These are phyloP conservation scores for Aspergillus fumigatus DNA, from an alignment of 2,329 filamentous ascomycete species.

Conservation along the genomic window DNA sequence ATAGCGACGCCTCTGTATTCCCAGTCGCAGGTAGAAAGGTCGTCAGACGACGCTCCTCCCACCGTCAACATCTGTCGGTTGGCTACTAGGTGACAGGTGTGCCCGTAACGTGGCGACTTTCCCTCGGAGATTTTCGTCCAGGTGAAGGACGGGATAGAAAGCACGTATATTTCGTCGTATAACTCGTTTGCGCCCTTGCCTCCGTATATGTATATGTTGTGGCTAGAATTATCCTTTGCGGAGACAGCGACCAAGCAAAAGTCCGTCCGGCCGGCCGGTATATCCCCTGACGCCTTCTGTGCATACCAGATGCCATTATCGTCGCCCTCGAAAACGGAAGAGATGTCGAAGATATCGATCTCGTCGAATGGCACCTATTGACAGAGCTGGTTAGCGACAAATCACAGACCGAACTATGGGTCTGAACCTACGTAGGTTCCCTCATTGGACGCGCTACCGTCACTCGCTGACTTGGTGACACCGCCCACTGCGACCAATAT, in stretches of 20 bases:
- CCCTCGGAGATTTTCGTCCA: constrained; percentile 39
- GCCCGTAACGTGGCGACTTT: constrained; percentile 34
- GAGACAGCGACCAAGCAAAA: constrained; percentile 41
- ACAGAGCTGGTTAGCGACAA: neutral
- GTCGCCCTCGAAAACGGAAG: constrained; percentile 23
- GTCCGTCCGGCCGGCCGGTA: constrained; percentile 41
- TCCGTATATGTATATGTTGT: constrained; percentile 47
- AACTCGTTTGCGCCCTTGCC: constrained; percentile 31
- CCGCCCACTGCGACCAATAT: constrained; percentile 39
- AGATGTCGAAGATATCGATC: constrained; percentile 41
- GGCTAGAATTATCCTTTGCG: constrained; percentile 43
- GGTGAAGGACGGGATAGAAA: constrained; percentile 42
- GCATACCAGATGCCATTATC: constrained; percentile 39
- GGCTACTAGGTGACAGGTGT: constrained; percentile 40
- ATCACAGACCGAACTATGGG: neutral
- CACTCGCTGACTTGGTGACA: constrained; percentile 14
- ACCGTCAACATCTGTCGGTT: constrained; percentile 41
- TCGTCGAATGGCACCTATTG: constrained; percentile 28
- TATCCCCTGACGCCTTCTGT: constrained; percentile 39
- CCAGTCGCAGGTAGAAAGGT: constrained; percentile 26
- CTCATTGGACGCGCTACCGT: constrained; percentile 11
- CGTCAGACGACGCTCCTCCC: constrained; percentile 26
- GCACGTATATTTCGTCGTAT: constrained; percentile 42
- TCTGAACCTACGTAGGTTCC: constrained; percentile 26
- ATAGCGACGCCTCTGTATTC: constrained; percentile 27